Evolutionary conservation across 1,139 yeast species (phyloP).

Genomic region (Geotrichum citri-aurantii): DNA sequence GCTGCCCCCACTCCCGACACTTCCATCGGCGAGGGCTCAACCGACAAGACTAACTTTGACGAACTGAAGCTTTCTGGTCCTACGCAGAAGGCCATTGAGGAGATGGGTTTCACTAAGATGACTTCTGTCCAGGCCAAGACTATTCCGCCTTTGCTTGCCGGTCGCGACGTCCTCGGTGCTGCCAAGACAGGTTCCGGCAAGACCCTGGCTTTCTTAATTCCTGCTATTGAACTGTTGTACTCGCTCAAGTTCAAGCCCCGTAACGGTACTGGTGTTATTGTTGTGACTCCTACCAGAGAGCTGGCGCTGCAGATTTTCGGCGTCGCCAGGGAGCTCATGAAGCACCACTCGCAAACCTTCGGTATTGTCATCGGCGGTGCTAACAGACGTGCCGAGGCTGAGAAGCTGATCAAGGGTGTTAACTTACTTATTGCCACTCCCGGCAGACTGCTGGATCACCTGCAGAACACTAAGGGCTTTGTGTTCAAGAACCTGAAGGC

Average conservation of each 20-base stretch:
- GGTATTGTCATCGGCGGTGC: constrained; percentile 99
- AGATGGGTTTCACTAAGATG: constrained; percentile 87
- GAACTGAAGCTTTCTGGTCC: constrained; percentile 73
- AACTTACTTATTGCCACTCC: constrained; percentile 94
- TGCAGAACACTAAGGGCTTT: constrained; percentile 92
- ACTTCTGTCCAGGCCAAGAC: constrained; percentile 92
- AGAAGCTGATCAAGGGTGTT: constrained; percentile 87
- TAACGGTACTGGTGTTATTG: constrained; percentile 85
- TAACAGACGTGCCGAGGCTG: constrained; percentile 95
- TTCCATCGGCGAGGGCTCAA: constrained; percentile 9
- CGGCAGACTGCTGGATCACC: constrained; percentile 91
- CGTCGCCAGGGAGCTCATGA: constrained; percentile 91
- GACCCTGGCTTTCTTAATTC: constrained; percentile 89
- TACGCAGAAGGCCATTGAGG: constrained; percentile 68
- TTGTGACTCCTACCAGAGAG: constrained; percentile 85
- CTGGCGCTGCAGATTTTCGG: constrained; percentile 95
- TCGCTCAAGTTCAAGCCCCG: constrained; percentile 86
- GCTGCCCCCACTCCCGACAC: constrained; percentile 26
- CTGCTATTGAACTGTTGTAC: constrained; percentile 88
- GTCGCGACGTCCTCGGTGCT: constrained; percentile 93
- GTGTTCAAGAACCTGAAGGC: constrained; percentile 93
- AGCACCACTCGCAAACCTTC: constrained; percentile 83
- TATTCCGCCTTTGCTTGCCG: constrained; percentile 90
- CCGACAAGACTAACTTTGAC: constrained; percentile 36
- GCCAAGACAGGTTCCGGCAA: constrained; percentile 99